Percentiles rank a stretch among this genome's conserved stretches.
These are phyloP conservation scores for Chrysosporium queenslandicum DNA, from an alignment of 2,329 filamentous ascomycete species.

Conservation along the genomic window DNA sequence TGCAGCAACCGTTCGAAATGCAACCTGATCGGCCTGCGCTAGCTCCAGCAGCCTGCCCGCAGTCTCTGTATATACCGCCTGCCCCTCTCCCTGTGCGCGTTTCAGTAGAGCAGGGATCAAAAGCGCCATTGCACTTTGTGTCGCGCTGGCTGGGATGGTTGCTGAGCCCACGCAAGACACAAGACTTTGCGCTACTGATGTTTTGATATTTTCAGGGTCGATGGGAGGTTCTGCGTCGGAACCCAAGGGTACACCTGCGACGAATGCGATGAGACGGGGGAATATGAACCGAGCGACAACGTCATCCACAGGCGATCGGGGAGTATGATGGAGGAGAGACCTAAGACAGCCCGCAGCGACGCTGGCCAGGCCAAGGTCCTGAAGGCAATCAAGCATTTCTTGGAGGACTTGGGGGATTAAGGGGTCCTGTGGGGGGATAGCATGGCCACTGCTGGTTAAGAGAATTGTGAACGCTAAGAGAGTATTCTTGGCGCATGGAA, in stretches of 20 bases:
- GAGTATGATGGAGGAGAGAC: slow-evolving; percentile 59
- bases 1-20: slow-evolving; percentile 65
- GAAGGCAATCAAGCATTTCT: slow-evolving; percentile 74
- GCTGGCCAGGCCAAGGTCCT: slow-evolving; percentile 53
- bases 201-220: slow-evolving; percentile 66
- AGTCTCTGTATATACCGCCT: slow-evolving; percentile 57
- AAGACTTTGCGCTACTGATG: slow-evolving; percentile 62
- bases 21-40: slow-evolving; percentile 60
- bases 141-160: slow-evolving; percentile 23
- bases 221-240: slow-evolving; percentile 50
- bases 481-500: slow-evolving; percentile 86
- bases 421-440: slow-evolving; percentile 63
- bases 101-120: slow-evolving; percentile 67
- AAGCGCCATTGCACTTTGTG: slow-evolving; percentile 55
- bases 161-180: slow-evolving; percentile 55
- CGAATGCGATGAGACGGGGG: slow-evolving; percentile 65
- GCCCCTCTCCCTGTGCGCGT: slow-evolving; percentile 56
- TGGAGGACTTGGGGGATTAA: slow-evolving; percentile 65
- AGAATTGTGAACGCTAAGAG: slow-evolving; percentile 81
- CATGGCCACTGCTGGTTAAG: slow-evolving; percentile 67
- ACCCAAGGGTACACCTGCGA: slow-evolving; percentile 43
- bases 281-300: slow-evolving; percentile 64
- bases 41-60: slow-evolving; percentile 69
- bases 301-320: slow-evolving; percentile 55
- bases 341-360: slow-evolving; percentile 85